A percentile compares a stretch with the other conserved stretches of the same genome.
Conservation (phyloP, 2,329 filamentous ascomycete genomes). For the Corynespora cassiicola region DNA sequence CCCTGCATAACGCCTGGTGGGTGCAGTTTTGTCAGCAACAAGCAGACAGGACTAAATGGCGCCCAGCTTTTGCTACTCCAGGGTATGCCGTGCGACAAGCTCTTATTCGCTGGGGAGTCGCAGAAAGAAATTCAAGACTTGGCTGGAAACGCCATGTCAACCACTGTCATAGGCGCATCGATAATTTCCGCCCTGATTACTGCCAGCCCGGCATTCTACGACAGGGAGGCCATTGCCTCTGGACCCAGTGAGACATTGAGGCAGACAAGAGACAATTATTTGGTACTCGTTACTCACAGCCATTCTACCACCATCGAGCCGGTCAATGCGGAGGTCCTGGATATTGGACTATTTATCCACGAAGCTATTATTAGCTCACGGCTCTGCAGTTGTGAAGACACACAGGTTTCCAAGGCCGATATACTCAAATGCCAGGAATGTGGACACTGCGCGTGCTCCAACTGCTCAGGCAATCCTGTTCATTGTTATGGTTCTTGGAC, state of each 20-base stretch:
- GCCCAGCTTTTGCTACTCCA: slow-evolving; percentile 70
- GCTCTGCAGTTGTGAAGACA: slow-evolving; percentile 65
- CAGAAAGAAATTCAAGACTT: slow-evolving; percentile 67
- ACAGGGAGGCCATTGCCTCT: too few relatives aligned
- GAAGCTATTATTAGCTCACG: slow-evolving; percentile 47
- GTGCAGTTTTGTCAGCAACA: slow-evolving; percentile 65
- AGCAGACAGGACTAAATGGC: slow-evolving; percentile 67
- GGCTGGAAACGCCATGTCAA: slow-evolving; percentile 81
- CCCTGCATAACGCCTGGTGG: slow-evolving; percentile 74
- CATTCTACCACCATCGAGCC: not conserved
- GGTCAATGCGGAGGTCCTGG: slow-evolving; percentile 7
- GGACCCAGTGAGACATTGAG: too few relatives aligned
- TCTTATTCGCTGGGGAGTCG: slow-evolving; percentile 70
- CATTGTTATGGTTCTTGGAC: slow-evolving; percentile 49
- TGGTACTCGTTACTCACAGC: too few relatives aligned
- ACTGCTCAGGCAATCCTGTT: slow-evolving; percentile 61
- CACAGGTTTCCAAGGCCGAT: slow-evolving; percentile 39
- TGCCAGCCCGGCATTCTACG: slow-evolving; percentile 25
- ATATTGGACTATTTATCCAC: slow-evolving; percentile 16
- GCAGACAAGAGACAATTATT: too few relatives aligned
- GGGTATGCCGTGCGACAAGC: slow-evolving; percentile 68
- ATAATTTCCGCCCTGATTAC: slow-evolving; percentile 65
- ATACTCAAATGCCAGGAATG: slow-evolving; percentile 61
- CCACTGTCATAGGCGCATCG: slow-evolving; percentile 71
- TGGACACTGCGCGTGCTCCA: slow-evolving; percentile 60